Evolutionary conservation across 2,329 filamentous ascomycete genomes (phyloP).

Genomic region (Hirsutella rhossiliensis): DNA sequence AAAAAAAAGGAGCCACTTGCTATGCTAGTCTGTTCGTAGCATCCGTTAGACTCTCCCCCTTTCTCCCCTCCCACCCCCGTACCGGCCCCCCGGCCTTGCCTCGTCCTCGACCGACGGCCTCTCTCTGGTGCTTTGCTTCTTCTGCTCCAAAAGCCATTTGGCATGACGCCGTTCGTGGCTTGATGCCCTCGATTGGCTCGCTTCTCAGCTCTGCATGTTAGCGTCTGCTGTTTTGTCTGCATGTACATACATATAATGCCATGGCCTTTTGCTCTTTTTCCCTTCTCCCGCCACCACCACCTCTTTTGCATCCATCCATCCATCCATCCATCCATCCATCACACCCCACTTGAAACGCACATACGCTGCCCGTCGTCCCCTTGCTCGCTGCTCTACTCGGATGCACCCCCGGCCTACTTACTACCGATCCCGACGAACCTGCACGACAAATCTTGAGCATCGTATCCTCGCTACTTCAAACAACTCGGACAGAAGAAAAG

Average conservation of each 20-base stretch:
- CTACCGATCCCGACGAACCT: too few relatives aligned
- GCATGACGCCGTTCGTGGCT: not conserved
- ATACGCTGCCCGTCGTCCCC: not conserved
- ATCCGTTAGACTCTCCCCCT: not conserved
- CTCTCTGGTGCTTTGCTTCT: not conserved
- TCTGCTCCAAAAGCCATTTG: not conserved
- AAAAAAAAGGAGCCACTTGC: too few relatives aligned
- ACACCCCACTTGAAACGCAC: not conserved
- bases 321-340: not conserved
- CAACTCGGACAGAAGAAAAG: too few relatives aligned
- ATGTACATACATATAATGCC: not conserved
- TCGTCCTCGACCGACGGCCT: not conserved
- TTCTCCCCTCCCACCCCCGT: not conserved
- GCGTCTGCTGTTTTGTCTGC: not conserved
- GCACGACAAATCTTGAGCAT: too few relatives aligned
- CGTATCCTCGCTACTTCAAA: too few relatives aligned
- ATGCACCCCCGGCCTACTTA: not conserved
- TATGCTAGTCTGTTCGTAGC: not conserved
- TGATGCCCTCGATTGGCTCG: not conserved
- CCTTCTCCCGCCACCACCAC: not conserved
- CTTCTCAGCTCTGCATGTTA: not conserved
- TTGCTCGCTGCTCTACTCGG: not conserved
- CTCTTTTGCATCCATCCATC: not conserved
- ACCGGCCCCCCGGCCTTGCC: not conserved
- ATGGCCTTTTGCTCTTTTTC: not conserved